phyloP scores from a whole-genome alignment of 2,329 filamentous ascomycete genomes.

The Pseudogymnoascus sp. region DNA sequence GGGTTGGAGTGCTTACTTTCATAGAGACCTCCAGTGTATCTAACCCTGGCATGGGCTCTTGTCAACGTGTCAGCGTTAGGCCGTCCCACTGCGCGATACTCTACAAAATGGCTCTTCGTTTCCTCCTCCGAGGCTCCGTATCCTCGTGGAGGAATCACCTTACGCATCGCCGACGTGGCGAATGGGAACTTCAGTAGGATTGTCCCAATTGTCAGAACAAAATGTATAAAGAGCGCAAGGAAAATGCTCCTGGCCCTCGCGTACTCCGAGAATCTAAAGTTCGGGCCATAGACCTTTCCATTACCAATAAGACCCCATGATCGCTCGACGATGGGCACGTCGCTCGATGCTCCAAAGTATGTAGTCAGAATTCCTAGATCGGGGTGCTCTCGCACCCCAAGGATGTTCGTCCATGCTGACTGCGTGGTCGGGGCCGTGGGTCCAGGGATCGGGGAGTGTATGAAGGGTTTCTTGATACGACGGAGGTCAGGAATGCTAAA shows the following conservation, averaged over 20 bases:
- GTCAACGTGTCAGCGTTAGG: constrained; percentile 41
- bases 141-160: constrained; percentile 43
- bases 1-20: constrained; percentile 38
- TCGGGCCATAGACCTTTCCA: constrained; percentile 48
- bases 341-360: constrained; percentile 40
- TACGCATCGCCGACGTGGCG: constrained; percentile 35
- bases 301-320: constrained; percentile 50
- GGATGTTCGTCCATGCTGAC: constrained; percentile 37
- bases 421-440: constrained; percentile 24
- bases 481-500: constrained; percentile 41
- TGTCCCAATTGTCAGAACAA: constrained; percentile 35
- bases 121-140: constrained; percentile 44
- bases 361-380: constrained; percentile 48
- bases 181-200: constrained; percentile 31
- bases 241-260: constrained; percentile 42
- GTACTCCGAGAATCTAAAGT: constrained; percentile 51
- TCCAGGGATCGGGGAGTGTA: constrained; percentile 45
- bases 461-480: constrained; percentile 41
- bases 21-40: constrained; percentile 55
- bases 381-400: constrained; percentile 41
- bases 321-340: constrained; percentile 48
- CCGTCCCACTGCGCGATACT: constrained; percentile 55
- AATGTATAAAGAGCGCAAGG: constrained; percentile 42
- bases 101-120: constrained; percentile 48
- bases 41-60: constrained; percentile 43